Percentiles rank a stretch among this genome's conserved stretches.
phyloP scores from a whole-genome alignment of 2,329 filamentous ascomycete genomes.

The Metarhizium guizhouense region DNA sequence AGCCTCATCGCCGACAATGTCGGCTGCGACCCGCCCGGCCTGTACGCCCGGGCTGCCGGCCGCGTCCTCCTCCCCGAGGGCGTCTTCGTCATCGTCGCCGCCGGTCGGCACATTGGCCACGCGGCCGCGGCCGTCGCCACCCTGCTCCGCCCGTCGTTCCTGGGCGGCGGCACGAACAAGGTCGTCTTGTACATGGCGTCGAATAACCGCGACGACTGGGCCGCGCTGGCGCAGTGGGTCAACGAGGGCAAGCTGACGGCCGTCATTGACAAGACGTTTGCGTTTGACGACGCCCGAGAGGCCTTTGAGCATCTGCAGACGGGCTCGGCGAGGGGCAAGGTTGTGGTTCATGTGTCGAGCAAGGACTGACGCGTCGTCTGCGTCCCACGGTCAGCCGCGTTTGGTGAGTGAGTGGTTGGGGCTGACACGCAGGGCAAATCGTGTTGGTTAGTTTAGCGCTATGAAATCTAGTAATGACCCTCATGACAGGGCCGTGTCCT shows the following conservation, averaged over 20 bases:
- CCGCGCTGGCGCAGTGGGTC: constrained; percentile 45
- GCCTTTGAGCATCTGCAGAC: constrained; percentile 52
- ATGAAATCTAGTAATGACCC: too few species aligned
- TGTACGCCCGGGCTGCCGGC: constrained; percentile 41
- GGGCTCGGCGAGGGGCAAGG: constrained; percentile 49
- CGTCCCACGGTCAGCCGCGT: too few species aligned
- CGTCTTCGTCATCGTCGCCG: constrained; percentile 43
- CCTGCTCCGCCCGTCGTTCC: constrained; percentile 21
- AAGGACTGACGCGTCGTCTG: background rate
- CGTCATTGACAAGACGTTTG: constrained; percentile 45
- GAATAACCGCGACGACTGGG: constrained; percentile 35
- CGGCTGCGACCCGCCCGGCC: constrained; percentile 33
- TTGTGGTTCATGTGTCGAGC: constrained; percentile 5
- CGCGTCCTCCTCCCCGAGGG: constrained; percentile 39
- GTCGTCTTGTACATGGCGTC: constrained; percentile 31
- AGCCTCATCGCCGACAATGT: constrained; percentile 52
- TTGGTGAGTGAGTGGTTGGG: too few species aligned
- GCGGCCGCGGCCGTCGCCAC: constrained; percentile 15
- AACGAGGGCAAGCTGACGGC: constrained; percentile 47
- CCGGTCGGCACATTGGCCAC: constrained; percentile 20
- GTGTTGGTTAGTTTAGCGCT: too few species aligned
- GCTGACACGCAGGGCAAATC: too few species aligned
- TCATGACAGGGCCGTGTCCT: too few species aligned
- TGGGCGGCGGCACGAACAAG: constrained; percentile 32
- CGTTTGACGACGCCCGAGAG: constrained; percentile 45